Evolutionary conservation across 1,284 basidiomycete species (phyloP), one percentile per base, ranked within the genome.

Genomic region (Austropuccinia psidii): DNA sequence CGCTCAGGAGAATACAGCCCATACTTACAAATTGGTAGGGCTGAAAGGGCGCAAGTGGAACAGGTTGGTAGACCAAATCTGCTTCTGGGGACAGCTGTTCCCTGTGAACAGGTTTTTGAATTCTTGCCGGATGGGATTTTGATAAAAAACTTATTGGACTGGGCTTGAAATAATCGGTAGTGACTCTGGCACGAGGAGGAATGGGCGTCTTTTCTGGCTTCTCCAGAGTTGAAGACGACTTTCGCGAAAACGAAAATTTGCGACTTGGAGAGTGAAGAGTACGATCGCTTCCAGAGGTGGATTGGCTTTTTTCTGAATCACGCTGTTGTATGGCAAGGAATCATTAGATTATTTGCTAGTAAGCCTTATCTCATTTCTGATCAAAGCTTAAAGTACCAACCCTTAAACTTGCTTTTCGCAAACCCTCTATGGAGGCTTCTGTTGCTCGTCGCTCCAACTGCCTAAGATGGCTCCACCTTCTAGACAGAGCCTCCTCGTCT

Each of bases 391-490:
- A 5, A 45, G 8, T 17, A 43, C 67, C 58, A 21, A 69, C 67
- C 24, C 45, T 57, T 7, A 69, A 45, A 21, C 67, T 69, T 4
- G 67, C 67, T 41, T 69, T 69, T 17, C 67, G 67, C 6, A 69
- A 39, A 39, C 67, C 67, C 37, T 69, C 67, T 49, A 57, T 24
- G 29, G 67, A 69, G 29, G 67, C 67, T 57, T 69, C 67, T 27
- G 52, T 54, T 24, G 67, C 67, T 29, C 67, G 67, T 37, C 67
- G 67, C 43, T 69, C 67, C 24, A 69, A 54, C 58, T 69, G 67
- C 43, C 45, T 39, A 29, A 69, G 52, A 58, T 31, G 55, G 24
- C 58, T 54, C 67, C 67, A 69, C 54, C 67, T 45, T 43, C 49
- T 54, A 19, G 54, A 27, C 13, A 58, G 39, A 17, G 58, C 33